Evolutionary conservation across 2,329 filamentous ascomycete genomes (phyloP), one percentile per base, ranked within the genome.

Genomic region (Biscogniauxia mediterranea): DNA sequence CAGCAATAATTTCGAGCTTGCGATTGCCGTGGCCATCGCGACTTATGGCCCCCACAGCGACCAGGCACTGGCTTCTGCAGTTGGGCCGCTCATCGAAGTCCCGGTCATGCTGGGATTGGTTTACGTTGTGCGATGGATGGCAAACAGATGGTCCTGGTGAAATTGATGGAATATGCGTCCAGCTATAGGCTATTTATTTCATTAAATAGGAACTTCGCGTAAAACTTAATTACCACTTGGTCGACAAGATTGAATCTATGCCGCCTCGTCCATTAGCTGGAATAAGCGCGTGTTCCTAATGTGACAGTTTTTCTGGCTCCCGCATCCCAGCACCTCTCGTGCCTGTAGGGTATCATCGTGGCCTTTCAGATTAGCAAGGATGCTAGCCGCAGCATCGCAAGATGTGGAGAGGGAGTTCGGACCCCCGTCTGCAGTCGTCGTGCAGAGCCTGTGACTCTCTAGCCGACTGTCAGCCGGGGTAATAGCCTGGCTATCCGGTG

Each of bases 1-100:
- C 0, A 96, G 92, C 73, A 97, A 97, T 72, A 96, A 97, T 73
- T 97, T 97, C 70, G 93, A 97, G 78, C 79, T 97, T 23, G 92
- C 93, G 0, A 96, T 97, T 76, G 92, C 92, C 0, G 92, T 97
- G 0, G 91, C 91, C 0, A 88, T 96, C 2, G 89, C 92, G 0
- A 89, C 89, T 0, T 96, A 90, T 76, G 93, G 92, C 0, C 83
- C 89, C 0, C 79, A 89, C 50, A 94, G 90, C 69, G 87, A 93
- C 55, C 88, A 96, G 75, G 92, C 92, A 0, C 78, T 96, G 52
- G 92, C 93, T 0, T 82, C 90, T 7, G 96, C 92, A 0, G 92
- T 96, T 0, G 92, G 92, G 0, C 93, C 93, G 2, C 75, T 96
- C 66, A 90, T 97, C 57, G 92, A 97, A 71, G 92, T 96, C 3